Evolutionary conservation across 1,284 basidiomycete species (phyloP).

Genomic region (Gomphus bonarii): DNA sequence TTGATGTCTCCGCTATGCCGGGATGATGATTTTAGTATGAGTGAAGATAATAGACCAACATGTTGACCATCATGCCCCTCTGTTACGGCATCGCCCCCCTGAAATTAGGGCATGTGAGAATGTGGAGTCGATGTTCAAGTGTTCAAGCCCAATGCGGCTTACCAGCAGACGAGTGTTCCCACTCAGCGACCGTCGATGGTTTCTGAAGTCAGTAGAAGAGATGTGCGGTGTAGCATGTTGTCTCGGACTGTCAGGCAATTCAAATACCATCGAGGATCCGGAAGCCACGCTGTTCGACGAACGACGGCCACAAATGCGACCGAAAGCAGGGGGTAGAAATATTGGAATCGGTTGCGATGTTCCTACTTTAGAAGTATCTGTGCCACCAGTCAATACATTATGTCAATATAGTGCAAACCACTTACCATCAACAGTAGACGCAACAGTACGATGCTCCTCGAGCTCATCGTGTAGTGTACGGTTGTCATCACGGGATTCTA

Average conservation of each 20-base stretch:
- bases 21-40: constrained; percentile 20
- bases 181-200: neutral
- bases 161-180: neutral
- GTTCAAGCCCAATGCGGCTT: neutral
- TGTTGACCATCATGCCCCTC: neutral
- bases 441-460: constrained; percentile 35
- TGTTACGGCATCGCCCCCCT: constrained; percentile 8
- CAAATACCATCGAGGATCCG: neutral
- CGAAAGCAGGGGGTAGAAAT: constrained; percentile 1
- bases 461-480: constrained; percentile 60
- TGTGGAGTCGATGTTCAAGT: too few relatives aligned
- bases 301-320: constrained; percentile 4
- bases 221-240: neutral
- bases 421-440: neutral
- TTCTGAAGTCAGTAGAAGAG: neutral
- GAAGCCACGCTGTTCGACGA: neutral
- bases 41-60: constrained; percentile 15
- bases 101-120: neutral
- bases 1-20: constrained; percentile 24
- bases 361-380: neutral
- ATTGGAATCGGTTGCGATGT: neutral
- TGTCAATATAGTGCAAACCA: constrained; percentile 21
- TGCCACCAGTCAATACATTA: neutral
- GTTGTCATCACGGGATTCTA: constrained; percentile 70
- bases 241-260: neutral